Percentiles rank a stretch among this genome's conserved stretches.
phyloP scores from a whole-genome alignment of 1,139 yeast genomes.

The Blastobotrys apis region DNA sequence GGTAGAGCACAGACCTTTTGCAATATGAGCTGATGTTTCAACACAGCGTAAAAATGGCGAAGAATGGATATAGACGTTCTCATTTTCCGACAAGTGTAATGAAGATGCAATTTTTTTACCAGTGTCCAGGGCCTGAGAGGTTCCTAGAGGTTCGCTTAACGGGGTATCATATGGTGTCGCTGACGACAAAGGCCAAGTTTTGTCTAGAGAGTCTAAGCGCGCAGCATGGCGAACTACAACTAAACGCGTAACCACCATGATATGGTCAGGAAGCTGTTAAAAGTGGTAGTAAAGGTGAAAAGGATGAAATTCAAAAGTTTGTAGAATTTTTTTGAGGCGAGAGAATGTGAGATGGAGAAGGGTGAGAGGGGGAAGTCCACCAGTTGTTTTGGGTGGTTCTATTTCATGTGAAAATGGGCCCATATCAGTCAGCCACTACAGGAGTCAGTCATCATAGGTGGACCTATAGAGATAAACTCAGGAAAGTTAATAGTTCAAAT shows the following conservation, averaged over 20 bases:
- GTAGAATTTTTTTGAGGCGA: too few species aligned
- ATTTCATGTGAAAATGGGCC: too few species aligned
- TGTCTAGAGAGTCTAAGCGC: slow-evolving; percentile 33
- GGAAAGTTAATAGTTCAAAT: too few species aligned
- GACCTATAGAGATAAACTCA: too few species aligned
- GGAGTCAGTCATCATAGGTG: too few species aligned
- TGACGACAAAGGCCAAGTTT: slow-evolving; percentile 31
- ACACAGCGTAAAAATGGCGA: slow-evolving; percentile 41
- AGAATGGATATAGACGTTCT: slow-evolving; percentile 29
- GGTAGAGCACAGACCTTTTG: slow-evolving; percentile 18
- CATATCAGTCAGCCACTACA: too few species aligned
- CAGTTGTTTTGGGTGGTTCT: too few species aligned
- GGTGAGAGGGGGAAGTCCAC: too few species aligned
- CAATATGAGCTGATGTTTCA: slow-evolving; percentile 35
- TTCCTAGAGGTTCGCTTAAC: slow-evolving; percentile 30
- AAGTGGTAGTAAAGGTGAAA: too few species aligned
- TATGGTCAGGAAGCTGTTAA: too few species aligned
- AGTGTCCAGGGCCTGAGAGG: slow-evolving; percentile 27
- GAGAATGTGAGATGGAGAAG: too few species aligned
- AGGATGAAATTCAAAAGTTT: too few species aligned
- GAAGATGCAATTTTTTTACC: slow-evolving; percentile 17
- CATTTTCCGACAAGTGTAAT: slow-evolving; percentile 17
- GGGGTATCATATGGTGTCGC: slow-evolving; percentile 40
- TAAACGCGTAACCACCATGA: slow-evolving; percentile 13
- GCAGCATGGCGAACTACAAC: slow-evolving; percentile 36